A percentile compares a stretch with the other conserved stretches of the same genome.
phyloP scores from a whole-genome alignment of 1,284 basidiomycete species.

The Ustilago curta region DNA sequence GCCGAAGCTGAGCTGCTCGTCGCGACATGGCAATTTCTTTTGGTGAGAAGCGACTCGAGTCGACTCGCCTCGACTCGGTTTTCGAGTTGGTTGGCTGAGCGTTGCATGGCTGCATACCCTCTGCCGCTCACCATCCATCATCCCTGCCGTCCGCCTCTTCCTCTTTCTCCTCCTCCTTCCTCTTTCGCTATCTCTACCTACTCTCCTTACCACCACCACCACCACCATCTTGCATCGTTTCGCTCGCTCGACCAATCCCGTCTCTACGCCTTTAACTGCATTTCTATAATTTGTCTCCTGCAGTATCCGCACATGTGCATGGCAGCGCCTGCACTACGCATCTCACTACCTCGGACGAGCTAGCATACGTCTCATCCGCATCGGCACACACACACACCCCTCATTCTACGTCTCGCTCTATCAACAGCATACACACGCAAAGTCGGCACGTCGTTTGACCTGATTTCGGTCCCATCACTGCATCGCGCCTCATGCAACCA shows the following conservation, averaged over 20 bases:
- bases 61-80: neutral
- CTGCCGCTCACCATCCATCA: slow-evolving; percentile 5
- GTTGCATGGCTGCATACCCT: neutral
- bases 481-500: slow-evolving; percentile 1
- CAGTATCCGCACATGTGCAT: neutral
- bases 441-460: too few species aligned
- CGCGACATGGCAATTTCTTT: neutral
- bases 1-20: neutral
- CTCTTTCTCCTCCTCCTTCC: neutral
- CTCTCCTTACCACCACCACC: neutral
- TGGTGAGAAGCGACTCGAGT: too few species aligned
- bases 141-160: neutral
- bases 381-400: neutral
- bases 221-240: neutral
- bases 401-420: neutral
- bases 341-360: neutral
- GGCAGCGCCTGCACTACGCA: neutral
- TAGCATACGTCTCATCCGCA: neutral
- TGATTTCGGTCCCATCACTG: neutral
- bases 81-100: neutral
- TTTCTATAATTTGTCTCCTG: slow-evolving; percentile 2
- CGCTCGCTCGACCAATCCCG: neutral
- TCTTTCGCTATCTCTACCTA: neutral
- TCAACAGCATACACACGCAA: neutral
- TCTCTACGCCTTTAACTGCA: slow-evolving; percentile 7